Percentiles rank a stretch among this genome's conserved stretches.
Evolutionary conservation across 495 filamentous ascomycete species (phyloP).

Genomic region (Tuber aestivum): DNA sequence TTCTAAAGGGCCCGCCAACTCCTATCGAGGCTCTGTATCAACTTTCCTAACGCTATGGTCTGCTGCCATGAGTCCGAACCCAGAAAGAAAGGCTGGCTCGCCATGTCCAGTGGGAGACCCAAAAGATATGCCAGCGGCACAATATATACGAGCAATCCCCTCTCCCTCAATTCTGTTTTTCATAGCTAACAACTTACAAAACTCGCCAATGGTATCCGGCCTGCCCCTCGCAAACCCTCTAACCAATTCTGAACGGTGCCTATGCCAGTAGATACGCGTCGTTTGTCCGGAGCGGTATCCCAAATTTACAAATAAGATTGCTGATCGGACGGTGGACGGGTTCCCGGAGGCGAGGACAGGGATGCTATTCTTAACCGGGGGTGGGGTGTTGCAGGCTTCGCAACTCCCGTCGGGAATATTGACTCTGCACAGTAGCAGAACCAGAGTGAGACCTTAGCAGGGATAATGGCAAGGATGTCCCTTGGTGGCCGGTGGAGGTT

Average conservation of each 20-base stretch:
- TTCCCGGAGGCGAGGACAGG: constrained; percentile 44
- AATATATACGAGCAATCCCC: constrained; percentile 24
- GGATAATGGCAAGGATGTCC: constrained; percentile 41
- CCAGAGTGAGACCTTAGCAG: constrained; percentile 45
- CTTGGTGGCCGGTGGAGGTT: constrained; percentile 28
- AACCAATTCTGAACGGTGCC: constrained; percentile 49
- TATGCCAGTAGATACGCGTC: constrained; percentile 51
- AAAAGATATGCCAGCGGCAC: constrained; percentile 45
- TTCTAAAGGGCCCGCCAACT: constrained; percentile 39
- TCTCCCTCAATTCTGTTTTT: background rate
- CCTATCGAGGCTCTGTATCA: constrained; percentile 51
- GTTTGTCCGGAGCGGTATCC: constrained; percentile 51
- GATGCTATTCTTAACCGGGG: constrained; percentile 47
- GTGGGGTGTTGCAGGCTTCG: constrained; percentile 27
- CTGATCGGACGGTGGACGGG: constrained; percentile 44
- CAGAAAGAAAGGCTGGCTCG: constrained; percentile 45
- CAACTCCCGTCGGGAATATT: constrained; percentile 41
- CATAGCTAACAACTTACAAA: background rate
- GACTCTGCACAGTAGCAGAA: constrained; percentile 41
- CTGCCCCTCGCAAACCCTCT: constrained; percentile 46
- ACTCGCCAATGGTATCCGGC: constrained; percentile 47
- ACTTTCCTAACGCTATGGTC: constrained; percentile 51
- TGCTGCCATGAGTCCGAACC: constrained; percentile 42
- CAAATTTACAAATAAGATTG: constrained; percentile 47
- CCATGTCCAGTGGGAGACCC: constrained; percentile 49